Conservation (phyloP, 2,329 filamentous ascomycete species). For the Cercospora berteroae region DNA sequence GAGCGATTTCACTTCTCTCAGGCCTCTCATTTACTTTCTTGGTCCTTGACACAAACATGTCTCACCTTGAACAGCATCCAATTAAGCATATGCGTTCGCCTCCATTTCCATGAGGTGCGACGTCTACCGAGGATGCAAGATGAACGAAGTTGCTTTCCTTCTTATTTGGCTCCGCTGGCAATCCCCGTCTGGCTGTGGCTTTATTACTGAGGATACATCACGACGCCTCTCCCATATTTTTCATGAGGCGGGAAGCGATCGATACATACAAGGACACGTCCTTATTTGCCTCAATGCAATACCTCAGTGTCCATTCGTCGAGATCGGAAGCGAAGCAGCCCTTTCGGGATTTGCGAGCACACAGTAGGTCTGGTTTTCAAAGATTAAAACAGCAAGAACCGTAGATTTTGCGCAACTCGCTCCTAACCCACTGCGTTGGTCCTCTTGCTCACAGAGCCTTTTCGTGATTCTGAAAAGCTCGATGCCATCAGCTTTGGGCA, state of each 20-base stretch:
- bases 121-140: slow-evolving; percentile 20
- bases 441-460: neutral
- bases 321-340: neutral
- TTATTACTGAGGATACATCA: slow-evolving; percentile 12
- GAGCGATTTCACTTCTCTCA: neutral
- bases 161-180: slow-evolving; percentile 1
- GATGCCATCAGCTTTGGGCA: neutral
- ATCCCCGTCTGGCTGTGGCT: neutral
- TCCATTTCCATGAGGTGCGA: slow-evolving; percentile 14
- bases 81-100: slow-evolving; percentile 22
- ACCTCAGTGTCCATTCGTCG: neutral
- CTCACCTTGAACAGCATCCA: slow-evolving; percentile 11
- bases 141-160: slow-evolving; percentile 14
- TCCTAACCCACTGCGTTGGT: neutral
- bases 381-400: neutral
- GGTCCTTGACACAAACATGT: neutral
- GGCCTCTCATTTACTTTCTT: neutral
- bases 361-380: neutral
- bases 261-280: neutral
- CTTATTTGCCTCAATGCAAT: neutral
- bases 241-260: neutral
- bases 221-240: neutral
- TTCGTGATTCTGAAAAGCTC: neutral
- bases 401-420: neutral
- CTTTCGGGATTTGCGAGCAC: no score